Conservation (phyloP, 208 protist genomes). For the Leishmania major region DNA sequence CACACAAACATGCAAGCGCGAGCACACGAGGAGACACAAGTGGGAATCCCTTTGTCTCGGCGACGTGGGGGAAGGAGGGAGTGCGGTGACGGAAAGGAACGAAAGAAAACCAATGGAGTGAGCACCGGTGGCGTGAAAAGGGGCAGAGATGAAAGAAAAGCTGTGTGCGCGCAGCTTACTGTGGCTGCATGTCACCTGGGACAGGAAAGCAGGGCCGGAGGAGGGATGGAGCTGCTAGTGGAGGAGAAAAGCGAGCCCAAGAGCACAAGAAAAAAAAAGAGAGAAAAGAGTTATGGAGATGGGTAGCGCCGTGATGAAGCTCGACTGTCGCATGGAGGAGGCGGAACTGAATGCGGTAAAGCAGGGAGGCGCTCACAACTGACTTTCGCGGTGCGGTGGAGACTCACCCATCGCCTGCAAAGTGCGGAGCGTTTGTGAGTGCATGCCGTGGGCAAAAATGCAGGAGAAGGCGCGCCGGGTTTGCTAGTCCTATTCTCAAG, state of each 20-base stretch:
- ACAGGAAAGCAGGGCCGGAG: not conserved
- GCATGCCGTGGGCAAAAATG: not conserved
- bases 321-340: not conserved
- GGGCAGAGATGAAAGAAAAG: conserved; percentile 9
- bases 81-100: not conserved
- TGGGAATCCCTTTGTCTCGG: not conserved
- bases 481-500: not conserved
- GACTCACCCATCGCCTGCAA: not conserved
- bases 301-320: not conserved
- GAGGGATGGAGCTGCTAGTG: not conserved
- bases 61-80: not conserved
- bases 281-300: not conserved
- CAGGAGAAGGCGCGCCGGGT: not conserved
- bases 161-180: not conserved
- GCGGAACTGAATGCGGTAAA: not conserved
- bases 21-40: not conserved
- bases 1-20: not conserved
- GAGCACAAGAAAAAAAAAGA: not conserved
- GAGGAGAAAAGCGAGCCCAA: not conserved
- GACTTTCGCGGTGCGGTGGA: not conserved
- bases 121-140: not conserved
- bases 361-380: not conserved
- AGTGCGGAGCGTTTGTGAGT: not conserved
- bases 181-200: not conserved
- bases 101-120: not conserved